These are phyloP conservation scores for Pythium inflatum DNA, from an alignment of 352 stramenopile genomes.

Conservation along the genomic window DNA sequence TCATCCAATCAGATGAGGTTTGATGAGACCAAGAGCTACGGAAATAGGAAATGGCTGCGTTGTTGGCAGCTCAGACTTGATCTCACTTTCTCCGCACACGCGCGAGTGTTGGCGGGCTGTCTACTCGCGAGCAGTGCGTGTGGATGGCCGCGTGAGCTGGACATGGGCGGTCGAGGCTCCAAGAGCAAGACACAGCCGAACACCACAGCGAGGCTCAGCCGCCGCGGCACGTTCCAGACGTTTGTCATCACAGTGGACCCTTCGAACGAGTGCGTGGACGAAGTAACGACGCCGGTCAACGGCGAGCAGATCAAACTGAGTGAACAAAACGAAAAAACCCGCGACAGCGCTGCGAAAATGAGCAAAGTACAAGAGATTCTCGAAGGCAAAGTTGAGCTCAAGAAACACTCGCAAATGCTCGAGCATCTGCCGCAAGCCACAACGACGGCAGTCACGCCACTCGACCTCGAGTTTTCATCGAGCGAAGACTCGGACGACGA, in stretches of 20 bases:
- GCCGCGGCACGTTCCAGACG: conserved; percentile 29
- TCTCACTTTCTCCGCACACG: too few species aligned
- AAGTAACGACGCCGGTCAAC: neutral
- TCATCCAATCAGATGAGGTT: conserved; percentile 2
- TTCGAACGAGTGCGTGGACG: conserved; percentile 30
- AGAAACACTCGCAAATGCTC: conserved; percentile 18
- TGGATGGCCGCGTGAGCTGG: neutral
- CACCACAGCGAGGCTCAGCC: neutral
- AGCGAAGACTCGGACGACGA: conserved; percentile 40
- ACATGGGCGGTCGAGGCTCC: conserved; percentile 61
- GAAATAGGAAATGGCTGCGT: conserved; percentile 18
- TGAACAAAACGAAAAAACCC: neutral
- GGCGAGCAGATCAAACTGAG: neutral
- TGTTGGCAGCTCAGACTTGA: neutral
- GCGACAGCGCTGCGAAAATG: neutral
- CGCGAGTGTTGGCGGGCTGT: too few species aligned
- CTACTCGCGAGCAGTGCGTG: too few species aligned
- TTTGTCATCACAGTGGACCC: conserved; percentile 34
- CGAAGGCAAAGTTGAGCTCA: conserved; percentile 24
- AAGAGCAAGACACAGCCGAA: conserved; percentile 45
- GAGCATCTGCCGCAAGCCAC: conserved; percentile 4
- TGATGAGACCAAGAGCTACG: neutral
- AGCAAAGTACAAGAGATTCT: conserved; percentile 37
- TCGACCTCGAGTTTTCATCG: conserved; percentile 37
- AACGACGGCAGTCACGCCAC: neutral